Evolutionary conservation across 129 eudicot species (phyloP).

Genomic region (Tagetes patula): DNA sequence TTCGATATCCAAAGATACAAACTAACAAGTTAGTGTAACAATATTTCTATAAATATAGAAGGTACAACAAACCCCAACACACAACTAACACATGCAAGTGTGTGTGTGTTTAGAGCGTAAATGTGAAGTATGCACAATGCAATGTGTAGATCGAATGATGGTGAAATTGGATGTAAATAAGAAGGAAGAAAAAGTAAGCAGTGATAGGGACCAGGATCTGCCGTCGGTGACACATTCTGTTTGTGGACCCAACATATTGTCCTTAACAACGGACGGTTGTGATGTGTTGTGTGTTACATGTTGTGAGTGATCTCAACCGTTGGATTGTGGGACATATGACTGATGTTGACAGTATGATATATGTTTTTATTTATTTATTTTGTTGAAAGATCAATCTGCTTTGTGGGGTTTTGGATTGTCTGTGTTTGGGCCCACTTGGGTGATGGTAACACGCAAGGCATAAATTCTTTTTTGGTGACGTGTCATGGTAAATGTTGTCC

Average conservation of each 20-base stretch:
- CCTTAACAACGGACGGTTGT: constrained; percentile 11
- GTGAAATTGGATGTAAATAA: constrained; percentile 48
- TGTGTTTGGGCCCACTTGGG: constrained; percentile 43
- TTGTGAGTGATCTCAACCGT: constrained; percentile 1
- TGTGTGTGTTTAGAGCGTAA: constrained; percentile 15
- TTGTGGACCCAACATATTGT: constrained; percentile 29
- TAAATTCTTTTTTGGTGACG: constrained; percentile 56
- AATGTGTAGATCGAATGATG: background rate
- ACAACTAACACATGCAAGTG: constrained; percentile 27
- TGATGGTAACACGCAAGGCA: constrained; percentile 79
- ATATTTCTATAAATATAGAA: background rate
- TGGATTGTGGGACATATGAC: constrained; percentile 51
- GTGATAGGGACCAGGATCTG: constrained; percentile 35
- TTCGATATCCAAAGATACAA: constrained; percentile 7
- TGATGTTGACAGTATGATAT: constrained; percentile 62
- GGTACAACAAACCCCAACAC: constrained; percentile 22
- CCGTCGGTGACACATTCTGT: constrained; percentile 51
- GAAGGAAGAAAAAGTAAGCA: constrained; percentile 64
- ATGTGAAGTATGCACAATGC: constrained; percentile 23
- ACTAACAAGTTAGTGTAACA: background rate
- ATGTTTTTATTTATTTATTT: constrained; percentile 27
- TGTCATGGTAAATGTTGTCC: constrained; percentile 18
- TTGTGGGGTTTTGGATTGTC: constrained; percentile 36
- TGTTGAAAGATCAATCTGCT: constrained; percentile 43
- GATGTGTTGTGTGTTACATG: background rate